Base-by-base conservation (phyloP, 768 basidiomycete genomes). In the Steccherinum ochraceum region DNA sequence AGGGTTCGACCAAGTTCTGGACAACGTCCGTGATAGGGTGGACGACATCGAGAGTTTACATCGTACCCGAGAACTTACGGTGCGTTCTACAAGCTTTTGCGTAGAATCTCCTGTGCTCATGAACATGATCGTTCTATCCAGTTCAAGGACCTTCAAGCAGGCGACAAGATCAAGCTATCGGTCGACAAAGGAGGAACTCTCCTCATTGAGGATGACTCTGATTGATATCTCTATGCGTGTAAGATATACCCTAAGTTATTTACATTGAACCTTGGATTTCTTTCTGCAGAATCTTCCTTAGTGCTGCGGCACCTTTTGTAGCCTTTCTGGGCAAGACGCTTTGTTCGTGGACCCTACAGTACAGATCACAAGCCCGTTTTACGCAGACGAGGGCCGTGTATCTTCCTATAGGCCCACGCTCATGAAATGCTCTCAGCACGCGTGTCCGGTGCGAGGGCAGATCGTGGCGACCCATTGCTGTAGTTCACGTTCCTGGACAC, bases 1-100 rank as follows among this genome's bases (percentile, higher is more conserved):
- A 44, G 89, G 80, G 7, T 93, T 94, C 60, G 83, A 92, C 46
- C 84, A 88, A n/a, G 61, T 83, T 27, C 73, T 91, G 16, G 77
- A 89, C 53, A 74, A 72, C 47, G 90, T 91, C 4, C 73, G 87
- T 46, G 79, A 79, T 52, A 74, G 93, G 12, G 81, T 93, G 39
- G 87, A 92, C 64, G 85, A 89, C 66, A 93, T 94, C 59, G 92
- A 94, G 68, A 86, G 84, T 64, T 61, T 92, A 51, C 87, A 88
- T 56, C 75, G 88, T 40, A 90, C 88, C 20, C 70, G 85, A 51
- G 87, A 90, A 66, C 65, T 89, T 53, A 88, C 84, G 40, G 86
- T 88, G 58, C 27, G 78, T 70, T 23, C 21, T 50, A 12, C 19
- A n/a, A 21, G 51, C 5, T 55, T 48, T 23, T 21, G 11, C 40